Conservation (phyloP, 306 rosid species). For the Dryas drummondii region DNA sequence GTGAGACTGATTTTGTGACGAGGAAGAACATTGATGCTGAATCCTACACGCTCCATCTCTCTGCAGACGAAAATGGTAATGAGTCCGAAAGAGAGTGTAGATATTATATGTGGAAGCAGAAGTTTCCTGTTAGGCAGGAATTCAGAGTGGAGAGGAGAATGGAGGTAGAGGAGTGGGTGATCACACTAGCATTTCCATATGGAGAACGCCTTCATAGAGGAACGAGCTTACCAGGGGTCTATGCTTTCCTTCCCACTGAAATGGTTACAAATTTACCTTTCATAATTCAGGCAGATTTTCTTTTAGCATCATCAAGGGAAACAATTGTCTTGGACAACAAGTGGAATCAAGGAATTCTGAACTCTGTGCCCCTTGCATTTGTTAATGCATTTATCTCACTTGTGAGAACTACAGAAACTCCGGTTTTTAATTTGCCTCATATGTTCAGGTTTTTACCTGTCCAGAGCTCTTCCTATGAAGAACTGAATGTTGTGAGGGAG, state of each 20-base stretch:
- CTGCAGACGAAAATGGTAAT: constrained; percentile 28
- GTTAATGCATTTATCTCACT: constrained; percentile 55
- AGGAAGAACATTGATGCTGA: constrained; percentile 65
- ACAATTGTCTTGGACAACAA: constrained; percentile 57
- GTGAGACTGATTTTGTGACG: constrained; percentile 41
- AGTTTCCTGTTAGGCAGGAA: constrained; percentile 49
- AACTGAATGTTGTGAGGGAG: constrained; percentile 50
- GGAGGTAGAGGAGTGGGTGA: constrained; percentile 49
- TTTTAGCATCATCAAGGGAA: constrained; percentile 73
- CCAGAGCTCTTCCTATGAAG: constrained; percentile 33
- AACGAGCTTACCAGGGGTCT: constrained; percentile 46
- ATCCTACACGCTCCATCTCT: constrained; percentile 61
- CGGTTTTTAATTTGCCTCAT: constrained; percentile 33
- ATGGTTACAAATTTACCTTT: constrained; percentile 75
- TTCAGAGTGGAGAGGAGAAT: constrained; percentile 46
- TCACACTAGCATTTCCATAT: constrained; percentile 61
- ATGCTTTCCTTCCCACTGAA: constrained; percentile 72
- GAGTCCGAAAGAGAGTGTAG: constrained; percentile 35
- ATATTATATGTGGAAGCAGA: constrained; percentile 70
- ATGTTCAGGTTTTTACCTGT: constrained; percentile 57
- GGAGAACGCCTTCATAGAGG: constrained; percentile 48
- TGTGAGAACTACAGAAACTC: constrained; percentile 34
- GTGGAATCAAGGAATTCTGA: constrained; percentile 81
- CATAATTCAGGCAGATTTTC: constrained; percentile 71
- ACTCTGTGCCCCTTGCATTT: constrained; percentile 57